These are phyloP conservation scores for Cyamopsis tetragonoloba DNA, from an alignment of 306 rosid genomes.

Conservation along the genomic window DNA sequence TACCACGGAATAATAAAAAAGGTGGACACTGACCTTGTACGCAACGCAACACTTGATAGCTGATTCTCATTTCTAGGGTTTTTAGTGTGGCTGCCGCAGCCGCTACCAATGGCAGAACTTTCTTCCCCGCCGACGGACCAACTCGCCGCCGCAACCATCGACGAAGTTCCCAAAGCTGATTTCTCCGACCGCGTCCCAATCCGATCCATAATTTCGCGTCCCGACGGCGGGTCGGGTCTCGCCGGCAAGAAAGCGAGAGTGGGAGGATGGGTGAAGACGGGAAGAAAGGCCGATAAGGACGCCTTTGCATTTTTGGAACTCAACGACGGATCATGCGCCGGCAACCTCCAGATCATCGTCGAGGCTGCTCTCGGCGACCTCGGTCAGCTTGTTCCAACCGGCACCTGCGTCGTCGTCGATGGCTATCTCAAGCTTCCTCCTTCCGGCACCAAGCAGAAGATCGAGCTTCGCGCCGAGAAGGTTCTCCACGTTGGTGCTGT, in stretches of 20 bases:
- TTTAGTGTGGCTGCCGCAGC: not conserved
- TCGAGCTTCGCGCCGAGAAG: conserved; percentile 72
- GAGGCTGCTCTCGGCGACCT: conserved; percentile 69
- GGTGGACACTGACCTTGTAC: no score
- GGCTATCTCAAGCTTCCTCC: conserved; percentile 84
- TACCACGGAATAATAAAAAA: no score
- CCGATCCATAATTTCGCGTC: conserved; percentile 52
- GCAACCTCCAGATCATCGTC: conserved; percentile 79
- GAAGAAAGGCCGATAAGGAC: conserved; percentile 92
- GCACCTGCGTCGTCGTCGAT: conserved; percentile 71
- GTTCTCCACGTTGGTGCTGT: conserved; percentile 79
- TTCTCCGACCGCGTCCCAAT: conserved; percentile 87
- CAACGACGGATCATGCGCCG: conserved; percentile 82
- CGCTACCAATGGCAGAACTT: conserved; percentile 35
- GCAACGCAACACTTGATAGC: no score
- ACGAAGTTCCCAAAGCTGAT: conserved; percentile 35
- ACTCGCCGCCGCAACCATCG: conserved; percentile 40
- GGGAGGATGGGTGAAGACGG: conserved; percentile 97
- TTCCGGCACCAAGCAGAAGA: conserved; percentile 69
- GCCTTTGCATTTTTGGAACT: conserved; percentile 86
- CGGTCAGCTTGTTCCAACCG: conserved; percentile 74
- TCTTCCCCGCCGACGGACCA: conserved; percentile 46
- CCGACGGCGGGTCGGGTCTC: conserved; percentile 75
- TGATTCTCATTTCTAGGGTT: no score
- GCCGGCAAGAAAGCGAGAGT: conserved; percentile 56